Percentiles rank a stretch among this genome's conserved stretches.
Conservation (phyloP, 306 rosid genomes). For the Trifolium pratense region DNA sequence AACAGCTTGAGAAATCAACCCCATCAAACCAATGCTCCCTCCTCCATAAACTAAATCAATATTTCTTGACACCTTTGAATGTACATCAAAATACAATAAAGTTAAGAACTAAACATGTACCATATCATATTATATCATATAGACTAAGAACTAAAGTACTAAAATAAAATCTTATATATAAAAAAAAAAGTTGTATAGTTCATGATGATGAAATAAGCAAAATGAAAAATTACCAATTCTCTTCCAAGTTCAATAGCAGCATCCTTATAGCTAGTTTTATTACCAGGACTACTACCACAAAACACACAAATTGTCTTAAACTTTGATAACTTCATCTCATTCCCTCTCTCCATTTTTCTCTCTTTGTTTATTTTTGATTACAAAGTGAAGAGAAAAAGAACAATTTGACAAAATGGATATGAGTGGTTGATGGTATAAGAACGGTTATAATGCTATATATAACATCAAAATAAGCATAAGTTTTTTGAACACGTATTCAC, state of each 20-base stretch:
- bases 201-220: background rate
- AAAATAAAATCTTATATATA: background rate
- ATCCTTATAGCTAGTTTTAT: slow-evolving; percentile 78
- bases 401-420: slow-evolving; percentile 39
- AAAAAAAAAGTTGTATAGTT: background rate
- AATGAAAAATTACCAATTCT: slow-evolving; percentile 65
- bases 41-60: slow-evolving; percentile 98
- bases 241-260: slow-evolving; percentile 93
- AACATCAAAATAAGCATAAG: slow-evolving; percentile 40
- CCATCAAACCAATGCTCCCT: slow-evolving; percentile 98
- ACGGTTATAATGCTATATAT: slow-evolving; percentile 54
- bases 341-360: slow-evolving; percentile 53
- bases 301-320: slow-evolving; percentile 94
- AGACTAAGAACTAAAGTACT: background rate
- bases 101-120: background rate
- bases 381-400: too few relatives aligned
- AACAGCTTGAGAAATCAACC: slow-evolving; percentile 91
- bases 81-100: slow-evolving; percentile 37
- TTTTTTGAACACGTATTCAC: slow-evolving; percentile 48
- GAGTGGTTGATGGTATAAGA: slow-evolving; percentile 25
- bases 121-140: background rate
- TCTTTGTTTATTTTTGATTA: slow-evolving; percentile 18
- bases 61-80: slow-evolving; percentile 73
- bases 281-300: slow-evolving; percentile 95
- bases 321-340: slow-evolving; percentile 60